A percentile compares a stretch with the other conserved stretches of the same genome.
phyloP scores from a whole-genome alignment of 106 monocot species.

The Apostasia ramifera region DNA sequence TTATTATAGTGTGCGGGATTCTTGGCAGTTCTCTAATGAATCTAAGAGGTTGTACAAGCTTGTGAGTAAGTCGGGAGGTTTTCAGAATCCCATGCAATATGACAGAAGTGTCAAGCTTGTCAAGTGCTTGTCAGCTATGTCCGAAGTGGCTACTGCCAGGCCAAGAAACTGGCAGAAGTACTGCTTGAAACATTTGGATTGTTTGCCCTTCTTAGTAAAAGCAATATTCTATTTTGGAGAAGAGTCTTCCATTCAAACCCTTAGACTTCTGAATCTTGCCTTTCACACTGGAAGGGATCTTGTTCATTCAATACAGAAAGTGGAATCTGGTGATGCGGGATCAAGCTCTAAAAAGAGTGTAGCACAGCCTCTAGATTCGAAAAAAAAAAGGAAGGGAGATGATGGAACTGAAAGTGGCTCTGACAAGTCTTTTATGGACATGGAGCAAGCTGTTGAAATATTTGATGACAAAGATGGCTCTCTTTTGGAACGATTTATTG shows the following conservation, averaged over 20 bases:
- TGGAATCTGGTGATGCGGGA: conserved; percentile 41
- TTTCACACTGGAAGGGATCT: conserved; percentile 82
- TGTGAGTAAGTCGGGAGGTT: conserved; percentile 73
- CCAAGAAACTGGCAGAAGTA: conserved; percentile 98
- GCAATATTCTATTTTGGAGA: conserved; percentile 76
- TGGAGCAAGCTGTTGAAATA: conserved; percentile 84
- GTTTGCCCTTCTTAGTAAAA: conserved; percentile 67
- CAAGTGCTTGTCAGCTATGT: conserved; percentile 74
- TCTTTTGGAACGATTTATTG: conserved; percentile 65
- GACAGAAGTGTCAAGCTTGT: conserved; percentile 89
- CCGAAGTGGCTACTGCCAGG: conserved; percentile 86
- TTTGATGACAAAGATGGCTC: conserved; percentile 53
- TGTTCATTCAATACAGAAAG: conserved; percentile 35
- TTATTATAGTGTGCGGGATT: conserved; percentile 92
- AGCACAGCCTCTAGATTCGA: conserved; percentile 48
- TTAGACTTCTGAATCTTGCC: conserved; percentile 89
- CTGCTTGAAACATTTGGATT: conserved; percentile 68
- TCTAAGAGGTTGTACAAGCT: conserved; percentile 72
- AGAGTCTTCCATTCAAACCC: conserved; percentile 77
- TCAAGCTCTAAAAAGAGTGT: conserved; percentile 36
- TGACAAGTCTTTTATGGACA: conserved; percentile 77
- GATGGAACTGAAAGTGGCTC: conserved; percentile 58
- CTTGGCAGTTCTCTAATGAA: conserved; percentile 95
- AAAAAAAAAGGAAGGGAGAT: conserved; percentile 89
- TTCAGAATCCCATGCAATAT: conserved; percentile 68